phyloP scores from a whole-genome alignment of 148 eudicot species.

The Rhododendron ovatum region DNA sequence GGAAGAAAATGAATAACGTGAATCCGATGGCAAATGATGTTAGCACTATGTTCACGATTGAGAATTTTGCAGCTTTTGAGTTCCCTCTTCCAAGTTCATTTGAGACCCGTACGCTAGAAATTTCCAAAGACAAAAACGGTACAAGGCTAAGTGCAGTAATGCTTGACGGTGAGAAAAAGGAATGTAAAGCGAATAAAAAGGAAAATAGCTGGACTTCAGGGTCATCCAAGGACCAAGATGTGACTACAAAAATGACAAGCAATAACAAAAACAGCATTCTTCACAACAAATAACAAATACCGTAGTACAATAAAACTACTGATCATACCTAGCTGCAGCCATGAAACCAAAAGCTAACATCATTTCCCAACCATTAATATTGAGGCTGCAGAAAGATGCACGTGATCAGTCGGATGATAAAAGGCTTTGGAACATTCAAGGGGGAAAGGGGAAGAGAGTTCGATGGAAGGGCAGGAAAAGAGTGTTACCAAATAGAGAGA shows the following conservation, averaged over 20 bases:
- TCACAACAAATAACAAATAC: not conserved
- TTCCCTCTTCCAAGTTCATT: conserved; percentile 51
- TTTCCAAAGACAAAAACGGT: not conserved
- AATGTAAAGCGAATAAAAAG: not conserved
- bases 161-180: not conserved
- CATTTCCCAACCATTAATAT: conserved; percentile 4
- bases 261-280: not conserved
- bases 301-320: not conserved
- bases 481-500: conserved; percentile 34
- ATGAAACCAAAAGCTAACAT: conserved; percentile 11
- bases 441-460: not conserved
- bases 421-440: not conserved
- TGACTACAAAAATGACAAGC: not conserved
- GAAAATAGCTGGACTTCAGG: not conserved
- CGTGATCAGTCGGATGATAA: not conserved
- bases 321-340: conserved; percentile 8
- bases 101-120: conserved; percentile 39
- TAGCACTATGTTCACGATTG: conserved; percentile 22
- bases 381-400: not conserved
- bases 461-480: not conserved
- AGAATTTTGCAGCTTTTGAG: conserved; percentile 34
- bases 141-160: not conserved
- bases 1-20: conserved; percentile 31
- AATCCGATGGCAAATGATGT: conserved; percentile 33
- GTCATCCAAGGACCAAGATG: not conserved